Percentiles rank a stretch among this genome's conserved stretches.
Conservation (phyloP, 768 basidiomycete genomes). For the Fomitopsis pulvina region DNA sequence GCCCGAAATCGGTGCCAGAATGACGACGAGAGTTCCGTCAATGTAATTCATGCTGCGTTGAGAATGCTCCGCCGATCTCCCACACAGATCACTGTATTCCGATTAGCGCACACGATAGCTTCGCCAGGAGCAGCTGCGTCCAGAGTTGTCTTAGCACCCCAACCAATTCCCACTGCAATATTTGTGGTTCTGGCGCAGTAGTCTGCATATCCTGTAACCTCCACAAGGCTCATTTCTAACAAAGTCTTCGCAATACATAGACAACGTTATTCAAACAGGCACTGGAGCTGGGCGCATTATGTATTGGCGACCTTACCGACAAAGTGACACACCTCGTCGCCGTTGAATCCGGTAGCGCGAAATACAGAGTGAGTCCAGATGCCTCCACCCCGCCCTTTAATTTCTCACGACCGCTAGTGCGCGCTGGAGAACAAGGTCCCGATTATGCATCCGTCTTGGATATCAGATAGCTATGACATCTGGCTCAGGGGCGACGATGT, state of each 20-base stretch:
- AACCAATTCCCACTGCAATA: no score
- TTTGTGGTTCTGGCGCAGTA: no score
- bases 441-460: conserved; percentile 75
- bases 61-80: no score
- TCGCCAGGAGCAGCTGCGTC: no score
- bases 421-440: conserved; percentile 77
- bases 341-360: conserved; percentile 70
- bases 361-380: conserved; percentile 54
- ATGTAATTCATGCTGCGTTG: no score
- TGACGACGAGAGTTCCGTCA: no score
- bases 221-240: neutral
- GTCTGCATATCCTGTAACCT: neutral
- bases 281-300: conserved; percentile 70
- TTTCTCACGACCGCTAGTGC: conserved; percentile 44
- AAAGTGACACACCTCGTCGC: conserved; percentile 86
- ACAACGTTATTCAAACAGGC: conserved; percentile 69
- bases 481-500: conserved; percentile 84
- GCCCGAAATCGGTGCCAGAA: no score
- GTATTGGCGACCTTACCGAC: conserved; percentile 71
- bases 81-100: no score
- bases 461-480: conserved; percentile 57
- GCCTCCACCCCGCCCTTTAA: neutral
- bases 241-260: conserved; percentile 31
- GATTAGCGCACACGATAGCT: no score
- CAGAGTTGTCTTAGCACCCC: no score